These are phyloP conservation scores for Coniochaeta sp. DNA, from an alignment of 2,329 filamentous ascomycete species.

Conservation along the genomic window DNA sequence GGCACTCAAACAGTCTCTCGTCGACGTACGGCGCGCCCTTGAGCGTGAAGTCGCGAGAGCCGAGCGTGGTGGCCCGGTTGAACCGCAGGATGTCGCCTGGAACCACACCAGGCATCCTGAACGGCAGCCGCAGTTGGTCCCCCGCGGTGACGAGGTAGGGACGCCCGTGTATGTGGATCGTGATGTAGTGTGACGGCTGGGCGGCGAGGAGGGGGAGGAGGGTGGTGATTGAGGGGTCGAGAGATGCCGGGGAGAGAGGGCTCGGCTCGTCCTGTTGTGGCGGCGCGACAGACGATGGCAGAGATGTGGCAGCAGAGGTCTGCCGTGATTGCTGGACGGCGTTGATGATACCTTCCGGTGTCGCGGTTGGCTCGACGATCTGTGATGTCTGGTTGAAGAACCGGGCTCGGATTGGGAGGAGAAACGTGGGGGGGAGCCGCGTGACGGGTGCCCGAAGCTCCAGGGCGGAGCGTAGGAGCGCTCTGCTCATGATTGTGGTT, in stretches of 20 bases:
- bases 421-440: constrained; percentile 40
- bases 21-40: constrained; percentile 78
- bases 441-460: constrained; percentile 45
- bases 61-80: constrained; percentile 75
- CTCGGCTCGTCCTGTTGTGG: not conserved
- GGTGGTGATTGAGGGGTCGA: constrained; percentile 48
- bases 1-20: constrained; percentile 75
- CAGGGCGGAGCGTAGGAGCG: constrained; percentile 55
- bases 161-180: constrained; percentile 69
- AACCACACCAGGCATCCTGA: constrained; percentile 66
- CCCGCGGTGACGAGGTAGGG: constrained; percentile 75
- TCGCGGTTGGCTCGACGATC: constrained; percentile 33
- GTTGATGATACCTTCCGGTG: constrained; percentile 4
- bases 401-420: constrained; percentile 41
- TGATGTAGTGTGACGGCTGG: constrained; percentile 72
- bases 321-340: constrained; percentile 11
- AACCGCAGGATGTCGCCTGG: constrained; percentile 83
- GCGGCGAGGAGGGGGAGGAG: constrained; percentile 65
- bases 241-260: constrained; percentile 23
- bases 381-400: constrained; percentile 43
- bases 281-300: constrained; percentile 2
- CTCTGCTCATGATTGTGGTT: constrained; percentile 41
- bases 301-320: constrained; percentile 6
- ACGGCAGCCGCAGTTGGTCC: constrained; percentile 70
- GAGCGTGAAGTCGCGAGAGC: constrained; percentile 84